Base-by-base conservation (phyloP, 192 early-diverging fungal species). In the Coemansia sp. region DNA sequence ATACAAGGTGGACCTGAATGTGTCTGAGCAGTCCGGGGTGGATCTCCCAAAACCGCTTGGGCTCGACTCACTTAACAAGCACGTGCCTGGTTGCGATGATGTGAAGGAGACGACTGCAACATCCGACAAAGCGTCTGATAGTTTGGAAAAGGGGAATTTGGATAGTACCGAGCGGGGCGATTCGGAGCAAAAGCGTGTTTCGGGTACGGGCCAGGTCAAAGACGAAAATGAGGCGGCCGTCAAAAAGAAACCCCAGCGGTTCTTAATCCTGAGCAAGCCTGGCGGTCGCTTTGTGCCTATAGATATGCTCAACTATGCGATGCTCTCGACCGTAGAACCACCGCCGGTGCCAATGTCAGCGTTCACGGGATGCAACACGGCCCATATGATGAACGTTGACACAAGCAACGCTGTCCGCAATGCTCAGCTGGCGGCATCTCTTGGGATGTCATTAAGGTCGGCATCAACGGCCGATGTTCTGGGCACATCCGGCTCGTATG, bases 211-310 rank as follows among this genome's bases (percentile, higher is more conserved):
- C 40, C 18, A 41, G 6, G 32, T 32, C 32, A 32, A 59, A 59
- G 19, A 16, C 2, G 44, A 47, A 18, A 62, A 43, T 10, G 23
- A 47, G 10, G 10, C 11, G 21, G 38, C 15, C 10, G 21, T 5
- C 9, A 32, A 32, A n/a, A 40, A 63, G 39, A 63, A 61, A 0
- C 26, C 38, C 23, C 80, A 77, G 45, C 64, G 53, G 71, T 83
- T 77, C 40, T 39, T 83, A 64, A 73, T 83, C 13, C 65, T 83
- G 21, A 83, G 80, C 64, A 83, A 83, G 72, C 80, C 80, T 13
- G 80, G 80, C 23, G 75, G 75, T n/a, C 75, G 80, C n/a, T 83
- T 83, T 67, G 80, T 83, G 21, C 80, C 80, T 2, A 83, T 83
- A 21, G 80, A 83, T 41, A 83, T 83, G 80, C 18, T 67, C 8